phyloP scores from a whole-genome alignment of 2,329 filamentous ascomycete species.

The Cladosporium sp. region DNA sequence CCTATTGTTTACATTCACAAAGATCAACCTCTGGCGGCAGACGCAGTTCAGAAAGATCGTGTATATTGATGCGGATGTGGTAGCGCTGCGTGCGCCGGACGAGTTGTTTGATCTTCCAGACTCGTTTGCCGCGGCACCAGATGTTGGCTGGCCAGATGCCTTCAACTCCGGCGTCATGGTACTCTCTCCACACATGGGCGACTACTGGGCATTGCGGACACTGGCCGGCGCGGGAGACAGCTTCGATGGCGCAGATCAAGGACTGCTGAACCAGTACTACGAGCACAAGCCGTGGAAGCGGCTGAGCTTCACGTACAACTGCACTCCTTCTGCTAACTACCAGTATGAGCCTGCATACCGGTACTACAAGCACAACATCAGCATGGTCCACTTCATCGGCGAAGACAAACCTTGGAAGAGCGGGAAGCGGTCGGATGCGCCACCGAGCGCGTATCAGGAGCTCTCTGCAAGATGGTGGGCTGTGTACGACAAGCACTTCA shows the following conservation, averaged over 20 bases:
- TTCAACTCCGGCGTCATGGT: conserved; percentile 99
- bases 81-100: conserved; percentile 84
- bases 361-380: conserved; percentile 86
- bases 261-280: conserved; percentile 91
- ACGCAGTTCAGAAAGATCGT: conserved; percentile 86
- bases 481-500: conserved; percentile 83
- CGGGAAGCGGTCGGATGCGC: conserved; percentile 37
- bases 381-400: conserved; percentile 91
- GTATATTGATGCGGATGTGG: conserved; percentile 89
- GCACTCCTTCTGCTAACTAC: conserved; percentile 92
- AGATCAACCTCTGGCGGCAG: conserved; percentile 90
- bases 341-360: conserved; percentile 94
- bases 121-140: conserved; percentile 68
- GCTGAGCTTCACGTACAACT: conserved; percentile 92
- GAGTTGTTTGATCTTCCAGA: conserved; percentile 72
- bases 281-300: conserved; percentile 69
- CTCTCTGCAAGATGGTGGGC: conserved; percentile 89
- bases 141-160: conserved; percentile 95
- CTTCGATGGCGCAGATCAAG: conserved; percentile 96
- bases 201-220: conserved; percentile 77
- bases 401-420: conserved; percentile 75
- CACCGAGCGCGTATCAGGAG: conserved; percentile 66
- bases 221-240: conserved; percentile 83
- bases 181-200: conserved; percentile 74
- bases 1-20: conserved; percentile 88